Evolutionary conservation across 2,329 filamentous ascomycete species (phyloP).

Genomic region (Fusarium robinianum): DNA sequence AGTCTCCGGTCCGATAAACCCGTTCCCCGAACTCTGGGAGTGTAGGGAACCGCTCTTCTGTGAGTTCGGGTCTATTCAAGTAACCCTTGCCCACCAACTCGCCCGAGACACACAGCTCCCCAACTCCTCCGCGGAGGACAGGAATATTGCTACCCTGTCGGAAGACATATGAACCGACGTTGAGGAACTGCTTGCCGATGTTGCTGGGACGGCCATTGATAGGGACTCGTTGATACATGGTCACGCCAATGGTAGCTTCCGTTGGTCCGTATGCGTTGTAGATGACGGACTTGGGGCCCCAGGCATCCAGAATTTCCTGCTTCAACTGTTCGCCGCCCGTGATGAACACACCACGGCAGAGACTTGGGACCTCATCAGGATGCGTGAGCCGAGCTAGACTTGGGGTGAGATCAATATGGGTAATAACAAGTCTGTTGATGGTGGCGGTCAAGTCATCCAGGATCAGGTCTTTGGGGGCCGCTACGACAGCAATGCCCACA

Average conservation of each 20-base stretch:
- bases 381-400: constrained; percentile 79
- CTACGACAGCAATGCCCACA: constrained; percentile 81
- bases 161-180: constrained; percentile 83
- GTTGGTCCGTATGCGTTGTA: constrained; percentile 95
- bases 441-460: constrained; percentile 79
- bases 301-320: constrained; percentile 84
- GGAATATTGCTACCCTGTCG: constrained; percentile 69
- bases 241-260: constrained; percentile 90
- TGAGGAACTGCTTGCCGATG: constrained; percentile 84
- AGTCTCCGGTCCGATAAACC: constrained; percentile 86
- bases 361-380: constrained; percentile 77
- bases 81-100: constrained; percentile 90
- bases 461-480: constrained; percentile 80
- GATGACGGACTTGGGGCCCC: constrained; percentile 79
- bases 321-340: constrained; percentile 88
- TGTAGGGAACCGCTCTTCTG: constrained; percentile 73
- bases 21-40: constrained; percentile 61
- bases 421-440: constrained; percentile 74
- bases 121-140: constrained; percentile 77
- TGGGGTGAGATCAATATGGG: constrained; percentile 89
- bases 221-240: constrained; percentile 84
- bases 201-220: constrained; percentile 80
- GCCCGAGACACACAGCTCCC: constrained; percentile 87
- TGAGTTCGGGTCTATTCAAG: constrained; percentile 78
- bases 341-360: constrained; percentile 87